Conservation (phyloP, 2,329 filamentous ascomycete genomes). For the Apiospora pterosperma region DNA sequence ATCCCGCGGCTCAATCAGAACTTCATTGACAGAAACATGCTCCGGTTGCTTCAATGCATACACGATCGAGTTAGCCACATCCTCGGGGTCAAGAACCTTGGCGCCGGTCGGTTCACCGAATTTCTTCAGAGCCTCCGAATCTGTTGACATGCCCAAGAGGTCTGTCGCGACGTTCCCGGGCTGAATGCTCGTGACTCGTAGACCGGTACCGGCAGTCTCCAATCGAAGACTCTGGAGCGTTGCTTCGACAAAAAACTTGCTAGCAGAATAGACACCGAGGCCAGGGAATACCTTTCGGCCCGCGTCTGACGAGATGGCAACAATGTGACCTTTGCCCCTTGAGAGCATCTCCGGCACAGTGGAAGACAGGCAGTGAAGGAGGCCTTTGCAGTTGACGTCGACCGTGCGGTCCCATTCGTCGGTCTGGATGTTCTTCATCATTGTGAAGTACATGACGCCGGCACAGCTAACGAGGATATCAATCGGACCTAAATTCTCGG, state of each 20-base stretch:
- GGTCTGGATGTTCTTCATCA: constrained; percentile 73
- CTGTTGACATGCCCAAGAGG: constrained; percentile 70
- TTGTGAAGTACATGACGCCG: constrained; percentile 85
- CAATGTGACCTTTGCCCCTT: constrained; percentile 68
- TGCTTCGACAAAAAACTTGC: constrained; percentile 83
- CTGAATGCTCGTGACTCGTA: constrained; percentile 72
- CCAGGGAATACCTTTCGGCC: constrained; percentile 80
- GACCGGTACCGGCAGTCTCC: constrained; percentile 70
- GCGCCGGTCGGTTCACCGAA: constrained; percentile 74
- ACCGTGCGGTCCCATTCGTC: constrained; percentile 81
- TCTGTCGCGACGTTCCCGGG: constrained; percentile 76
- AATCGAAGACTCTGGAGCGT: constrained; percentile 72
- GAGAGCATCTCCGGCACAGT: constrained; percentile 69
- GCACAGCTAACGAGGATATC: constrained; percentile 80
- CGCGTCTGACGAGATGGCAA: constrained; percentile 79
- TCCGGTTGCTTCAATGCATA: constrained; percentile 71
- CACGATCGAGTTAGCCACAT: constrained; percentile 70
- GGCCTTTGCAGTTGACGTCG: constrained; percentile 83
- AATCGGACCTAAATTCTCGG: constrained; percentile 63
- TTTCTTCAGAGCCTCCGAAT: constrained; percentile 73
- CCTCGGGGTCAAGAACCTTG: constrained; percentile 68
- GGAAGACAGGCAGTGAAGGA: constrained; percentile 68
- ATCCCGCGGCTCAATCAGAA: constrained; percentile 74
- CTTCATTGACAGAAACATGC: constrained; percentile 77
- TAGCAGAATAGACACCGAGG: constrained; percentile 76